Evolutionary conservation across 805 yeast genomes (phyloP), one percentile per base, ranked within the genome.

Genomic region (Ogataea trehalophila): DNA sequence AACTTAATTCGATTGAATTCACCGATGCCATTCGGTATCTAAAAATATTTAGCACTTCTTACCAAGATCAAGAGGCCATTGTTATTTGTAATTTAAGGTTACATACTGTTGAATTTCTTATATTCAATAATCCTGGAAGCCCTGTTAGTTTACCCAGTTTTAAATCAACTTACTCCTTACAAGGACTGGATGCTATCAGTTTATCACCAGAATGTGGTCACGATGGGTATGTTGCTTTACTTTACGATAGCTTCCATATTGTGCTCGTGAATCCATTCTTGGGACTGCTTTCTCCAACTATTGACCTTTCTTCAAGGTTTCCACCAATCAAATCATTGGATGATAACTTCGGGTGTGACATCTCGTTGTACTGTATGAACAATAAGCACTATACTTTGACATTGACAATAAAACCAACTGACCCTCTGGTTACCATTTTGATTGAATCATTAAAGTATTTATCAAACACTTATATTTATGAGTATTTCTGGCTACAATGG

Each of bases 401-500:
- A 20, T 53, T 83, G 16, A 50, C 68, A 0, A 53, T 80, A 5
- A 65, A 63, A 14, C 87, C 89, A 0, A 60, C 62, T 14, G 69
- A 70, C 36, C 66, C 66, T 1, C 56, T 76, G 6, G 79, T 81
- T 1, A 31, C 50, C 4, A 69, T 58, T 13, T 74, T 83, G 39
- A 65, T 85, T n/a, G 61, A 68, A 15, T 68, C 79, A 2, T 70
- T 85, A 52, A 73, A 71, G 46, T 74, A 75, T 50, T 59, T 84
- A 17, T 73, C 81, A 5, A 85, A 84, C n/a, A 69, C 84, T 2
- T 75, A 75, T 47, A 71, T 80, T 4, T 74, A 72, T 54, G 83
- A 80, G 55, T 74, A 73, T 34, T 66, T 84, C n/a, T 74, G 84
- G 79, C 63, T 81, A 43, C 68, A 76, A 3, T 85, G 90, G 89